Base-by-base conservation (phyloP, 2,329 filamentous ascomycete genomes). In the Trichoderma cornu-damae region DNA sequence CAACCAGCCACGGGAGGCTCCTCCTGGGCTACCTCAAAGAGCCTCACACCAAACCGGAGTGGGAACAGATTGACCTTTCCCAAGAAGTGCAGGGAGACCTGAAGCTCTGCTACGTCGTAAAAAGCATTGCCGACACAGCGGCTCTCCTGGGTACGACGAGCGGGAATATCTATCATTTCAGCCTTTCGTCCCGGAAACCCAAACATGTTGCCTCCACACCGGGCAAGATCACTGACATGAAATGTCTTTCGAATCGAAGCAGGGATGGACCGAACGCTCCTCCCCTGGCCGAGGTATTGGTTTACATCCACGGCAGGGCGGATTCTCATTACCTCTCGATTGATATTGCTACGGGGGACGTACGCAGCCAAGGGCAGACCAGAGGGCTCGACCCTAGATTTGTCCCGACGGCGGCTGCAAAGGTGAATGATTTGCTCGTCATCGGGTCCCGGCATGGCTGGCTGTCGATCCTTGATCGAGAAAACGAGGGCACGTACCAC, bases 1-100 rank as follows among this genome's bases (percentile, higher is more conserved):
- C 77, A 0, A 86, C 85, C 0, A 84, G 79, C 0, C 79, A 80
- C 34, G 88, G 88, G 1, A 77, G 79, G 16, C 66, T 89, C 0
- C 73, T 87, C 4, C 61, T 80, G 0, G 78, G 77, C 1, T 65
- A 68, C 0, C 69, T 80, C 35, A 60, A 43, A 3, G 51, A 62
- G 2, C 14, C 28, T 12, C 20, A 48, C 6, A 1, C 18, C 16
- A 54, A 46, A n/a, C 57, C 71, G 2, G 49, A 61, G 0, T 84
- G 81, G 81, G 64, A 68, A 6, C 75, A 77, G 37, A 61, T 81
- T 0, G 47, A 63, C 0, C 61, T 77, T 0, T 64, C 73, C 0
- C 69, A 73, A 1, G 59, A 65, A 1, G 63, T 72, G 1, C 65
- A 66, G 2, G 63, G 63, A 2, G 73, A 78, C 16, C 66, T 83